Evolutionary conservation across 1,284 basidiomycete species (phyloP), one percentile per base, ranked within the genome.

Genomic region (Austroboletus olivaceoglutinosus): DNA sequence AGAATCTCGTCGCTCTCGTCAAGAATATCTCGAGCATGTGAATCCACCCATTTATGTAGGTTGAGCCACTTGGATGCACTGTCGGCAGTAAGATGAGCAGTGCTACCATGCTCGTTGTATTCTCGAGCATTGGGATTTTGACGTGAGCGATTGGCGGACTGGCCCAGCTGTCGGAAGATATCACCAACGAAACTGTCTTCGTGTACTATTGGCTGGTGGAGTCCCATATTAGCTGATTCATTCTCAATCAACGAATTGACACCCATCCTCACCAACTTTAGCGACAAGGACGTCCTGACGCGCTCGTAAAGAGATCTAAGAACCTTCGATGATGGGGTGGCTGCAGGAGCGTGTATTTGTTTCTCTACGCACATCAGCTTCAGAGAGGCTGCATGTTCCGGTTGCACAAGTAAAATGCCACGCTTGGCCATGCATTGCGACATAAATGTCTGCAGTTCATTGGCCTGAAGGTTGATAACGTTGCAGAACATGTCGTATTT

Each of bases 1-100:
- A 80, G 65, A 33, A 80, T 67, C 50, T 78, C 78, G 47, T 80
- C 77, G 52, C 75, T 76, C 55, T 80, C 77, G 45, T 80, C 77
- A 5, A 80, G 58, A 27, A 80, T 64, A 46, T 80, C 77, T 7
- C 76, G 66, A 15, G 70, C 62, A 23, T 57, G 37, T 1, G 50
- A 46, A 21, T 64, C 45, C 4, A 78, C 52, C 76, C 75, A 76
- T 16, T 44, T 48, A 40, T 72, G 68, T 0, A 56, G 52, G 6
- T 53, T 39, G 8, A 65, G 50, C 19, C 65, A 51, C 44, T 15
- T 34, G 33, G 16, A n/a, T 34, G 33, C 33, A 16, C 33, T 34
- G 33, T n/a, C 13, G 5, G 33, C 16, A n/a, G n/a, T 12, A 7
- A 3, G 10, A 12, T 30, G 29, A 12, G 29, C 33, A 34, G 16